phyloP scores from a whole-genome alignment of 2,329 filamentous ascomycete species.

The Dothidotthia symphoricarpi region DNA sequence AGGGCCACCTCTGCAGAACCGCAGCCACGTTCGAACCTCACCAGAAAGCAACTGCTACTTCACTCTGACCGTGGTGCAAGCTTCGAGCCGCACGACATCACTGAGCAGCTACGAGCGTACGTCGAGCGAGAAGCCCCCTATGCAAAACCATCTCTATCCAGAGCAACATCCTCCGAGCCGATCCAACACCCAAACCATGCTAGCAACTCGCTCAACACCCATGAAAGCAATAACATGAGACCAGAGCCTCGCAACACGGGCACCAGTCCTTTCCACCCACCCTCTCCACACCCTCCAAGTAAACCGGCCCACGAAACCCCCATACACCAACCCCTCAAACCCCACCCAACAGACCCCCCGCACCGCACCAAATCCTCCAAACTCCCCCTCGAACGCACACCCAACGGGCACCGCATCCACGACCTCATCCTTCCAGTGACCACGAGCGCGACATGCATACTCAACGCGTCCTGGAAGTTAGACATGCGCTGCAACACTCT shows the following conservation, averaged over 20 bases:
- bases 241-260: background rate
- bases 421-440: constrained; percentile 10
- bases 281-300: background rate
- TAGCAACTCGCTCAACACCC: background rate
- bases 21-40: too few relatives aligned
- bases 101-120: constrained; percentile 8
- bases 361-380: constrained; percentile 37
- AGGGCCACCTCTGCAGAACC: too few relatives aligned
- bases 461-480: constrained; percentile 12
- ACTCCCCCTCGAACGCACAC: constrained; percentile 43
- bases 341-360: constrained; percentile 11
- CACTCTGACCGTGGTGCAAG: too few relatives aligned
- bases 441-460: constrained; percentile 5
- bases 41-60: too few relatives aligned
- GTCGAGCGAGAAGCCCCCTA: constrained; percentile 1
- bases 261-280: background rate
- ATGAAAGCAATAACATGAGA: constrained; percentile 6
- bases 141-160: background rate
- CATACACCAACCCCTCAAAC: constrained; percentile 1
- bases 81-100: too few relatives aligned
- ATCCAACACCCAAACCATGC: background rate
- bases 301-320: constrained; percentile 1
- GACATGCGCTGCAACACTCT: constrained; percentile 21
- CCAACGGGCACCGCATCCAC: constrained; percentile 28
- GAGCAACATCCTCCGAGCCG: background rate